A percentile compares a stretch with the other conserved stretches of the same genome.
Evolutionary conservation across 169 alveolate species (phyloP).

Genomic region (Plasmodium fragile): DNA sequence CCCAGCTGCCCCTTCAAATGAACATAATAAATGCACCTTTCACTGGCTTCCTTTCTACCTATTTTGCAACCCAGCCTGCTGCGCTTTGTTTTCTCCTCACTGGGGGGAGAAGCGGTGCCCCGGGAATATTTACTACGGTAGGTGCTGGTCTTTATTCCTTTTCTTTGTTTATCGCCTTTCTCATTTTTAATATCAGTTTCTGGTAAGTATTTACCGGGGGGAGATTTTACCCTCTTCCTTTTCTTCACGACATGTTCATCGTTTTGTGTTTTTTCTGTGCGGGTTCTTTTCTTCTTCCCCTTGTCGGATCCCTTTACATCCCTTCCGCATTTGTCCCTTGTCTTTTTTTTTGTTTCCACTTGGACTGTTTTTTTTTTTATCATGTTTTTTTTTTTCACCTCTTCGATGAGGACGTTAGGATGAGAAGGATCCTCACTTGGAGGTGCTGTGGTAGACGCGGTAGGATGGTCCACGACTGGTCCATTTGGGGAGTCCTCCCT

Average conservation of each 20-base stretch:
- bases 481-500: background rate
- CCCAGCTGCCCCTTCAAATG: constrained; percentile 6
- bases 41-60: background rate
- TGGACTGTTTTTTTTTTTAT: background rate
- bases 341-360: background rate
- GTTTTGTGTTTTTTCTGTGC: background rate
- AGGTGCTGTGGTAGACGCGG: background rate
- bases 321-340: background rate
- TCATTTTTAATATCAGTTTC: background rate
- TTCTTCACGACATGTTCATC: background rate
- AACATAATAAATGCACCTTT: background rate
- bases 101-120: background rate
- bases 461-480: background rate
- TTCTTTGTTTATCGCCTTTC: background rate
- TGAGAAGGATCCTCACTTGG: background rate
- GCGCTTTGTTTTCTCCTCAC: background rate
- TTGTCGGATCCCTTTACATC: background rate
- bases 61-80: background rate
- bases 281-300: background rate
- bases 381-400: background rate
- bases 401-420: background rate
- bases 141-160: background rate
- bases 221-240: background rate
- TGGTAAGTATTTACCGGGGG: background rate
- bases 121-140: background rate